These are phyloP conservation scores for Trichoderma hamatum DNA, from an alignment of 2,329 filamentous ascomycete species.

Conservation along the genomic window DNA sequence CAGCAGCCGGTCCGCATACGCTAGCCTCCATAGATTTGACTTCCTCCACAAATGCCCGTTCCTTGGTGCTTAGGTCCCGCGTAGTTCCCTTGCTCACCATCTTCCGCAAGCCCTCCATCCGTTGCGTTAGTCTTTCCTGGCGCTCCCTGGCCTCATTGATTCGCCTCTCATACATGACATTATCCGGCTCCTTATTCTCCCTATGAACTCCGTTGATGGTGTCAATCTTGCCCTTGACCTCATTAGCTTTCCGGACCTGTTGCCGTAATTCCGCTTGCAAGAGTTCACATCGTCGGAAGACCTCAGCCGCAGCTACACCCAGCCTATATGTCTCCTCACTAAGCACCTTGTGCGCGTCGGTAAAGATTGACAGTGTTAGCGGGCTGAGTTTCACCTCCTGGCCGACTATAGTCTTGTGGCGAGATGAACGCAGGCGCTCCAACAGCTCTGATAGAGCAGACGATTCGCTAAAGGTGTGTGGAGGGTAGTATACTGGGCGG, in stretches of 20 bases:
- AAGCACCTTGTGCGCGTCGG: conserved; percentile 71
- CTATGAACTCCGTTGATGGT: conserved; percentile 55
- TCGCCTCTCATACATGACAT: conserved; percentile 61
- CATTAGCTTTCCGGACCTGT: conserved; percentile 67
- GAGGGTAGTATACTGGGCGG: conserved; percentile 67
- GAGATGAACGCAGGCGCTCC: conserved; percentile 59
- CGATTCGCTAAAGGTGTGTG: conserved; percentile 60
- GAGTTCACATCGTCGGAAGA: conserved; percentile 71
- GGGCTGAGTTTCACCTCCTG: conserved; percentile 72
- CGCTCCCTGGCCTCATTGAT: conserved; percentile 57
- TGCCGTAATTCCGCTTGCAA: conserved; percentile 68
- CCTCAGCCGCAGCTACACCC: conserved; percentile 69
- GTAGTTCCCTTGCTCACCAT: conserved; percentile 47
- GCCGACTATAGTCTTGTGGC: conserved; percentile 63
- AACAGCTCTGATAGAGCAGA: conserved; percentile 61
- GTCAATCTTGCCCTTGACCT: conserved; percentile 68
- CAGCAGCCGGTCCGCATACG: conserved; percentile 43
- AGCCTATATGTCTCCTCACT: conserved; percentile 70
- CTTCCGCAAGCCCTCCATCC: conserved; percentile 62
- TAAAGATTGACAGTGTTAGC: conserved; percentile 71
- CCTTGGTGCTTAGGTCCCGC: conserved; percentile 49
- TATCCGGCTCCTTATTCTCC: conserved; percentile 54
- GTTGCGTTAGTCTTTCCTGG: conserved; percentile 59
- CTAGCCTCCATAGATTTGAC: conserved; percentile 58
- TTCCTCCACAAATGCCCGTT: conserved; percentile 51